A percentile compares a stretch with the other conserved stretches of the same genome.
Conservation (phyloP, 371 early-diverging fungal species). For the Coemansia sp. region DNA sequence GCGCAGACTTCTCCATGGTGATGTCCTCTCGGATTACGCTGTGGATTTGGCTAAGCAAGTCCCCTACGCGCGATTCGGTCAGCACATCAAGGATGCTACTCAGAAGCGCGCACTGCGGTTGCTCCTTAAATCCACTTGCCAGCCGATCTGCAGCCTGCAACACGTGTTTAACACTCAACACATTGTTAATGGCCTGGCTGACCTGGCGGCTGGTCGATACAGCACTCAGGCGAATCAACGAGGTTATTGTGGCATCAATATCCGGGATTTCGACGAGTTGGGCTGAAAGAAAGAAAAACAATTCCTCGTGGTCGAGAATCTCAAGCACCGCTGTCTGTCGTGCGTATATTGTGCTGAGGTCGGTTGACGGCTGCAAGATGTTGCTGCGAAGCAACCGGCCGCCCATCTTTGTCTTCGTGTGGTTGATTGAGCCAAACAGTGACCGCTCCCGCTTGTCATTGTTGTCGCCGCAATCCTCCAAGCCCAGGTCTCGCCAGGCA, state of each 20-base stretch:
- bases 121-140: slow-evolving; percentile 32
- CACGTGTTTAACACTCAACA: slow-evolving; percentile 68
- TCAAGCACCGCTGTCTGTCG: slow-evolving; percentile 37
- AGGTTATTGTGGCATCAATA: slow-evolving; percentile 47
- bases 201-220: slow-evolving; percentile 59
- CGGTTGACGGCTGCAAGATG: slow-evolving; percentile 43
- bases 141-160: slow-evolving; percentile 54
- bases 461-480: slow-evolving; percentile 9
- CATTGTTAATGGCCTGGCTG: slow-evolving; percentile 70
- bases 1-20: slow-evolving; percentile 64
- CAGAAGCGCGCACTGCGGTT: slow-evolving; percentile 53
- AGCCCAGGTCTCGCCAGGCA: slow-evolving; percentile 36
- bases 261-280: slow-evolving; percentile 37
- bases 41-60: slow-evolving; percentile 54
- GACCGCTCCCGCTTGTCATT: slow-evolving; percentile 11
- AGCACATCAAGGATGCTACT: slow-evolving; percentile 46
- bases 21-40: slow-evolving; percentile 67
- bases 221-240: slow-evolving; percentile 56
- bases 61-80: slow-evolving; percentile 39
- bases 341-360: slow-evolving; percentile 42
- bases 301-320: slow-evolving; percentile 35
- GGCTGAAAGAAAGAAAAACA: slow-evolving; percentile 42
- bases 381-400: slow-evolving; percentile 32
- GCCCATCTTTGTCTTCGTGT: slow-evolving; percentile 46
- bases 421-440: slow-evolving; percentile 31